Base-by-base conservation (phyloP, 2,329 filamentous ascomycete genomes). In the Xylaria sp. region DNA sequence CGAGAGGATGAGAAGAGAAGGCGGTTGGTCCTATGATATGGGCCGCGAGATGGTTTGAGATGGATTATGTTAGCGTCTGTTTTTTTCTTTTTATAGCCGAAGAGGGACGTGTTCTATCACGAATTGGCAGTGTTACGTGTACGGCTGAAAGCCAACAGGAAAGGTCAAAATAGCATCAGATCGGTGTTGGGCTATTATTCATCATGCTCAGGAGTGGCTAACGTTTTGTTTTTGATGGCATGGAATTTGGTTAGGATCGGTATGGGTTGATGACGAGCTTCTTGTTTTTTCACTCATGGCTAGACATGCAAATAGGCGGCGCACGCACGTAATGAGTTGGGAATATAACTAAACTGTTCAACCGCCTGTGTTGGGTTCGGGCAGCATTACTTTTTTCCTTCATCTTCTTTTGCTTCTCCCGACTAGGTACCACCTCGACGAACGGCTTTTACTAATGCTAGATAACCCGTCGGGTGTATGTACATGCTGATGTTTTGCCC, bases 1-100 rank as follows among this genome's bases (percentile, higher is more conserved):
- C 60, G 88, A 91, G 75, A 82, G 86, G 67, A 80, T 94, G 72
- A 83, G 87, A 55, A 81, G 87, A 63, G 89, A 92, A 63, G 90
- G 90, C 1, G 89, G 88, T 0, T 94, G 91, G 91, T 85, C 81
- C 42, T 91, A 87, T 74, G 79, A 78, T 51, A 76, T 76, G 71
- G 74, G 75, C 31, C 68, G 71, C 51, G 73, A 75, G 52, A 72
- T 75, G 69, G 50, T 69, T 8, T 73, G 62, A 67, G 55, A 40
- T 51, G 23, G 14, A 55, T 23, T 25, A 37, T 21, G 7, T 17
- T 19, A n/a, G 38, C 11, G 4, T 56, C 21, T 49, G 37, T 45
- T n/a, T n/a, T n/a, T n/a, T n/a, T n/a, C n/a, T n/a, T n/a, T n/a
- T 52, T 51, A 21, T n/a, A 31, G 51, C 28, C 60, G 57, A 31